Evolutionary conservation across 1,284 basidiomycete genomes (phyloP), one percentile per base, ranked within the genome.

Genomic region (Ceratorhiza oryzae-sativae): DNA sequence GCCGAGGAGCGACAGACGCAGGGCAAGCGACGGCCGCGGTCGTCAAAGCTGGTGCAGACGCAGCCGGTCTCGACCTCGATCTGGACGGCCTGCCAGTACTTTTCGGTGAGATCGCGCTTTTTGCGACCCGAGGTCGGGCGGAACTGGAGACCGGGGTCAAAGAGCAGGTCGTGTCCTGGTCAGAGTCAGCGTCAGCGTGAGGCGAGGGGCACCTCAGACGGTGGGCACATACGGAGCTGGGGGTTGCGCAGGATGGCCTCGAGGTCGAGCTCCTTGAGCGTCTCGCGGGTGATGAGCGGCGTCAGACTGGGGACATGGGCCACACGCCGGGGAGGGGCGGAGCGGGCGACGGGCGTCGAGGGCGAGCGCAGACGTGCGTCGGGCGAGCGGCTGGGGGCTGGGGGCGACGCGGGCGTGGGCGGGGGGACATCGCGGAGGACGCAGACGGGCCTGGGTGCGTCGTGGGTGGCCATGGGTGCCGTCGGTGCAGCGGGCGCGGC

Each of bases 231-330:
- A 92, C 91, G 90, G 74, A 97, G 89, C 80, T 95, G 94, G 27
- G 93, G 92, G 78, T 95, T 95, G 72, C 91, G 88, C 73, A 97
- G 85, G 76, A 97, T 95, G 74, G 91, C 88, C 74, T 90, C 87
- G 30, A 96, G 83, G 79, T 97, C 94, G 55, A 97, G 84, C 78
- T 95, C 92, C 77, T 89, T 90, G 76, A 97, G 83, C 0, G 93
- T 93, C 67, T 89, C 86, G 56, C 90, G 85, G 77, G 94, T 95
- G 79, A 97, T 92, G 63, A 92, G 87, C 0, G 95, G 94, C 62
- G 85, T 83, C 51, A 87, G 81, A 30, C 90, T 83, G 9, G 92
- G 92, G 34, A 74, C 41, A 34, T 71, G 59, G 18, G 72, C 56
- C 10, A 70, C 67, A 45, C 55, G 56, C 23, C 63, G 63, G 56